Base-by-base conservation (phyloP, 2,329 filamentous ascomycete genomes). In the Pleurostoma richardsiae region DNA sequence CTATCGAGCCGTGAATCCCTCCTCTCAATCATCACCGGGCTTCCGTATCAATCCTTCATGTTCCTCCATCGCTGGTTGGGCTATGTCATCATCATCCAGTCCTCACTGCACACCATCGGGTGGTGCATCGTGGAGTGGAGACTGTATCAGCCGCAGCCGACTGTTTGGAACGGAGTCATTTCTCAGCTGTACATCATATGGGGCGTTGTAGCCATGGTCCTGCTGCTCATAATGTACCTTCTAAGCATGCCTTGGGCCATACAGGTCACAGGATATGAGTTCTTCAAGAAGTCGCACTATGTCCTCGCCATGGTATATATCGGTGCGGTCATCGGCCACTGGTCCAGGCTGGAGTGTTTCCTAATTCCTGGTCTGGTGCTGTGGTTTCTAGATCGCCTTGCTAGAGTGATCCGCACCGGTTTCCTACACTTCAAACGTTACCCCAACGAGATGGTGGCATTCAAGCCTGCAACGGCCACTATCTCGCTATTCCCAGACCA, bases 61-160 rank as follows among this genome's bases (percentile, higher is more conserved):
- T 90, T 90, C 58, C 68, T 90, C 26, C 86, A 90, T 61, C 82
- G 85, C 30, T 90, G 86, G 86, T 68, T 84, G 0, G 86, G 87
- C 5, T 85, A 85, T 51, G 73, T 90, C 56, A 88, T 91, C 52
- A 78, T 88, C 45, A 60, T 80, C 1, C 86, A 90, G 59, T 77
- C 80, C 3, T 65, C 73, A 7, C 63, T 90, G 2, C 87, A 91
- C 60, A 89, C 86, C 2, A 74, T 90, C 29, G 77, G 73, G 45
- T 90, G 86, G 86, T 79, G 74, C 29, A 59, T 90, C 40, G 68
- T 90, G 40, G 82, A 90, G 63, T 72, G 73, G 1, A 68, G 69
- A 28, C 69, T 90, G 1, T 90, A 90, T 60, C 79, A 88, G 54
- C 86, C 86, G 0, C 86, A 90, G 58, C 87, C 87, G 0, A 63